phyloP scores from a whole-genome alignment of 805 yeast genomes.

The Ogataea angusta region DNA sequence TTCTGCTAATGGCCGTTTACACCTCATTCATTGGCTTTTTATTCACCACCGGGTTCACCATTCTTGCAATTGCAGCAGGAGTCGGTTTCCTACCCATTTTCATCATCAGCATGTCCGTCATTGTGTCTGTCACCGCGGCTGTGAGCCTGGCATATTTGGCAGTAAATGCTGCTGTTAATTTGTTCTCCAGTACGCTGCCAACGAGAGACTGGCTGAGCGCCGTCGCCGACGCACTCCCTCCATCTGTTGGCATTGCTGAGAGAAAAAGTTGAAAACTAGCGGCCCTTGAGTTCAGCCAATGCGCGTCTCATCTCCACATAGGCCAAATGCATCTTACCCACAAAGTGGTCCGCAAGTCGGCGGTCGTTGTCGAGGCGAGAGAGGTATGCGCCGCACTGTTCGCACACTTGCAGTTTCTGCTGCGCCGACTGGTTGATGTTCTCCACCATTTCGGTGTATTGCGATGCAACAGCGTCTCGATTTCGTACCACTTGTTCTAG shows the following conservation, averaged over 20 bases:
- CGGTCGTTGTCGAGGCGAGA: constrained; percentile 84
- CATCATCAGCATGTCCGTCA: constrained; percentile 14
- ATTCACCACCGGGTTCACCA: constrained; percentile 18
- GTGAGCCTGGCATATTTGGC: constrained; percentile 12
- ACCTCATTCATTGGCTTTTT: constrained; percentile 15
- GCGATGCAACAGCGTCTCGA: constrained; percentile 51
- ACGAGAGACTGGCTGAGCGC: constrained; percentile 20
- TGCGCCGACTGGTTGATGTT: constrained; percentile 81
- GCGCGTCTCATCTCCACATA: constrained; percentile 71
- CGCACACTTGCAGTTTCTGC: constrained; percentile 88
- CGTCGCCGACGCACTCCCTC: constrained; percentile 33
- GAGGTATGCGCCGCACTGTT: constrained; percentile 83
- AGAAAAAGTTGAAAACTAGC: constrained; percentile 1
- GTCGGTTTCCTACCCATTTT: constrained; percentile 28
- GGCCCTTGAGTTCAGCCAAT: constrained; percentile 37
- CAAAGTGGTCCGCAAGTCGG: constrained; percentile 83
- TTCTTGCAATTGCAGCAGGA: constrained; percentile 15
- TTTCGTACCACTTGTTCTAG: constrained; percentile 44
- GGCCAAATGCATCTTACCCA: constrained; percentile 83
- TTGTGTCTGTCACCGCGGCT: constrained; percentile 13
- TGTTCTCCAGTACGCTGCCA: constrained; percentile 13
- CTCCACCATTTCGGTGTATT: constrained; percentile 60
- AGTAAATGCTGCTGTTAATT: constrained; percentile 7
- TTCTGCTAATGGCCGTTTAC: constrained; percentile 16
- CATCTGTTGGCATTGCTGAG: constrained; percentile 30